Evolutionary conservation across 805 yeast species (phyloP), one percentile per base, ranked within the genome.

Genomic region (Zygosaccharomyces bailii): DNA sequence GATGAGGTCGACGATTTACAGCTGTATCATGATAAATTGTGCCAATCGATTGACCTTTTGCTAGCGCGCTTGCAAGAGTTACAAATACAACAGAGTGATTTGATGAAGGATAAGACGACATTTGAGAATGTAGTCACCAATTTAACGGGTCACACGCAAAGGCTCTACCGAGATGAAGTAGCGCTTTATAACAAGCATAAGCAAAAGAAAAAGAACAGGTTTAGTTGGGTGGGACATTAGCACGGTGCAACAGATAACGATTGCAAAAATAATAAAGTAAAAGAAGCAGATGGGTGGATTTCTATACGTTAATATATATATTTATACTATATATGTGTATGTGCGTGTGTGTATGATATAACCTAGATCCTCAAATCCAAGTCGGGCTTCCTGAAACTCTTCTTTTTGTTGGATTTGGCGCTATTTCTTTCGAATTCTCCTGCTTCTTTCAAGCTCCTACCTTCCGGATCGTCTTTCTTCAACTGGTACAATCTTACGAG

Each of bases 401-500:
- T 66, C 62, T 69, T 78, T 50, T 65, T 66, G 35, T 61, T 44
- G 38, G 66, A 63, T 48, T 57, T 56, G 4, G 54, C 44, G 10
- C 43, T 43, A 24, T 61, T 56, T 44, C 72, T 73, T 25, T 78
- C 81, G 49, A 77, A 77, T 21, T 65, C 69, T 24, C 82, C 75
- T 32, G 80, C 80, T n/a, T 74, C 71, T 32, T 71, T 70, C 54
- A 83, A 69, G 54, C 80, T 82, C 66, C 99, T 80, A 39, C 98
- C 99, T 53, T 86, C 79, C 49, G 78, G 79, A 66, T 93, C 99
- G 47, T 76, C 73, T 49, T 88, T 91, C 68, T 89, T 93, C 54
- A 93, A 86, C 73, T 88, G 86, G 72, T 87, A 93, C 49, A 93
- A 78, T 69, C 99, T 80, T 14, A 93, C 97, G 55, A 93, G 77